These are phyloP conservation scores for Arthrocladium fulminans DNA, from an alignment of 2,329 filamentous ascomycete species.

Conservation along the genomic window DNA sequence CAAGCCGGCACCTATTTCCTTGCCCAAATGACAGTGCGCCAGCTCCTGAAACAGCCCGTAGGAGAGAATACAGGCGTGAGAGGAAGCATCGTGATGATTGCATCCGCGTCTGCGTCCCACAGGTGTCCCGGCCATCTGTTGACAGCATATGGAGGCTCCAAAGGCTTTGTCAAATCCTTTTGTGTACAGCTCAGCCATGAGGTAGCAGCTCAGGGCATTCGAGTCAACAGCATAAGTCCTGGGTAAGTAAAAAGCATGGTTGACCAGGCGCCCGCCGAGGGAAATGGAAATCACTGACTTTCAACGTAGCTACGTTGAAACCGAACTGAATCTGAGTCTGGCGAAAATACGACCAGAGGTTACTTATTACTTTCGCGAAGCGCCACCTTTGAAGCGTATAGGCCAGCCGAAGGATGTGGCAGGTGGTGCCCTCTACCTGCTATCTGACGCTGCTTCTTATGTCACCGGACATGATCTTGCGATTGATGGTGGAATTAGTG, in stretches of 20 bases:
- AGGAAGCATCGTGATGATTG: slow-evolving; percentile 17
- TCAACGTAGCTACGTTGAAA: slow-evolving; percentile 26
- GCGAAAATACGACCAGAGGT: slow-evolving; percentile 25
- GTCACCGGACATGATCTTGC: slow-evolving; percentile 33
- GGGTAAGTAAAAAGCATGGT: too few species aligned
- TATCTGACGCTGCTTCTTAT: slow-evolving; percentile 34
- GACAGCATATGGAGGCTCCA: slow-evolving; percentile 25
- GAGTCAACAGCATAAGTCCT: slow-evolving; percentile 41
- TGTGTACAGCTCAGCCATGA: slow-evolving; percentile 36
- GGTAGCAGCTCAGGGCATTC: slow-evolving; percentile 39
- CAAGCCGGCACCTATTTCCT: slow-evolving; percentile 34
- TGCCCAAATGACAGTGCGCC: slow-evolving; percentile 40
- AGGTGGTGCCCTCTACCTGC: slow-evolving; percentile 33
- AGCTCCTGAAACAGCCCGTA: slow-evolving; percentile 35
- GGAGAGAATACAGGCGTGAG: slow-evolving; percentile 28
- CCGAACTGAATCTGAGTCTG: slow-evolving; percentile 29
- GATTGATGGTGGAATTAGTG: slow-evolving; percentile 29
- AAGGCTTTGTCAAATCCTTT: slow-evolving; percentile 32
- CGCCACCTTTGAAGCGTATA: slow-evolving; percentile 33
- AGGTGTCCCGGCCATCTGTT: slow-evolving; percentile 11
- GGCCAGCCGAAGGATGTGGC: slow-evolving; percentile 32
- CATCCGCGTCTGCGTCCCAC: slow-evolving; percentile 13
- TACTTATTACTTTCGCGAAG: slow-evolving; percentile 30
- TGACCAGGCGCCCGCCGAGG: too few species aligned
- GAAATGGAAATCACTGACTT: too few species aligned